These are phyloP conservation scores for Umbellularia californica DNA, from an alignment of 164 flowering plant genomes.

Conservation along the genomic window DNA sequence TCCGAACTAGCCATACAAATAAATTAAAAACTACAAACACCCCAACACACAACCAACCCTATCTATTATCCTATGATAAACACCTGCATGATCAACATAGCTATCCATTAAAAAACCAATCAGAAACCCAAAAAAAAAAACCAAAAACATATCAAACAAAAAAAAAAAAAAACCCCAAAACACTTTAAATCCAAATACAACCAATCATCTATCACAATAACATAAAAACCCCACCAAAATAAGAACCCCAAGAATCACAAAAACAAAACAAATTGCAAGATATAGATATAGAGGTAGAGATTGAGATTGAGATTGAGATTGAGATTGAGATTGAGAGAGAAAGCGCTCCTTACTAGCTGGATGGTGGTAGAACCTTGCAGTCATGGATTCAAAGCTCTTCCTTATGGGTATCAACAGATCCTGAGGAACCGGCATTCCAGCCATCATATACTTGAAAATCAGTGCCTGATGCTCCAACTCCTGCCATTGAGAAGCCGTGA, in stretches of 20 bases:
- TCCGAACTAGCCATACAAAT: no score
- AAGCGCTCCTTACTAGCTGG: conserved; percentile 40
- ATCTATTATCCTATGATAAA: no score
- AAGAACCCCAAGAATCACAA: neutral
- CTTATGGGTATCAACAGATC: conserved; percentile 70
- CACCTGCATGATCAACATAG: no score
- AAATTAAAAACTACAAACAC: no score
- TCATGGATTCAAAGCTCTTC: conserved; percentile 42
- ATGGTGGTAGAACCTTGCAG: conserved; percentile 24
- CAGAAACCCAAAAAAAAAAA: no score
- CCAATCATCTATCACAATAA: no score
- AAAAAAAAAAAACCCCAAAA: no score
- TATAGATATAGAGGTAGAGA: conserved; percentile 3
- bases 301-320: neutral
- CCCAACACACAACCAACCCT: no score
- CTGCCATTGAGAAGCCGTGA: conserved; percentile 61
- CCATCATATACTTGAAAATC: conserved; percentile 76
- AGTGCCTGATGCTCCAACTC: conserved; percentile 87
- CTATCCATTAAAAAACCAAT: no score
- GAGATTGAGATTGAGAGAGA: neutral
- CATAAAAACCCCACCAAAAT: neutral
- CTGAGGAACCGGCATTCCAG: conserved; percentile 71
- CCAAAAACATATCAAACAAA: no score
- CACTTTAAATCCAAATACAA: no score
- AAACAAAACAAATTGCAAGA: neutral